Percentiles rank a stretch among this genome's conserved stretches.
phyloP scores from a whole-genome alignment of 2,329 filamentous ascomycete genomes.

The Macrophomina phaseolina region DNA sequence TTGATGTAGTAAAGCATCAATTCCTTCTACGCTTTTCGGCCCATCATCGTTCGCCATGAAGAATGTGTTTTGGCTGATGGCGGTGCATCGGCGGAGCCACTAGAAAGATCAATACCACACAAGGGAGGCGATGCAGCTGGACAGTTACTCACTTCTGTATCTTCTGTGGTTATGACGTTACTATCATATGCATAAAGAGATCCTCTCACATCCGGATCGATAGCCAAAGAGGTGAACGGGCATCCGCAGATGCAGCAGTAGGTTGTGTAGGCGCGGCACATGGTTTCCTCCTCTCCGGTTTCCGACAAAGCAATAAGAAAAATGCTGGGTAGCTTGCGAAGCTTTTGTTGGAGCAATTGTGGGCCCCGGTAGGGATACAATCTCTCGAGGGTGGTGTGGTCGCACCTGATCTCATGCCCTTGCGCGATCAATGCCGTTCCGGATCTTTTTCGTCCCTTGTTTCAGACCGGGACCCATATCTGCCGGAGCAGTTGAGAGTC shows the following conservation, averaged over 20 bases:
- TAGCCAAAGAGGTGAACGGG: conserved; percentile 7
- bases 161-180: background rate
- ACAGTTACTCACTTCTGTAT: background rate
- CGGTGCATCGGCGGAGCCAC: conserved; percentile 5
- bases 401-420: conserved; percentile 18
- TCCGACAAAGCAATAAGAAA: background rate
- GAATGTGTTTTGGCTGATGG: conserved; percentile 11
- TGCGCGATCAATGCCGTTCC: conserved; percentile 14
- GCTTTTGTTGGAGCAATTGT: conserved; percentile 22
- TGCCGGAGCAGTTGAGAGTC: background rate
- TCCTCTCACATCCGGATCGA: background rate
- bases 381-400: conserved; percentile 25
- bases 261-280: conserved; percentile 17
- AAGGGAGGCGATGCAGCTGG: background rate
- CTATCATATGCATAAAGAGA: conserved; percentile 12
- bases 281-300: background rate
- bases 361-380: conserved; percentile 11
- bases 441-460: conserved; percentile 14
- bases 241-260: conserved; percentile 25
- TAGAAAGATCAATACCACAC: background rate
- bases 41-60: background rate
- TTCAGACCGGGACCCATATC: background rate
- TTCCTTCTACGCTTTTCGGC: background rate
- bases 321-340: background rate
- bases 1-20: background rate